phyloP scores from a whole-genome alignment of 139 green algal genomes.

The Spirogloea muscicola region DNA sequence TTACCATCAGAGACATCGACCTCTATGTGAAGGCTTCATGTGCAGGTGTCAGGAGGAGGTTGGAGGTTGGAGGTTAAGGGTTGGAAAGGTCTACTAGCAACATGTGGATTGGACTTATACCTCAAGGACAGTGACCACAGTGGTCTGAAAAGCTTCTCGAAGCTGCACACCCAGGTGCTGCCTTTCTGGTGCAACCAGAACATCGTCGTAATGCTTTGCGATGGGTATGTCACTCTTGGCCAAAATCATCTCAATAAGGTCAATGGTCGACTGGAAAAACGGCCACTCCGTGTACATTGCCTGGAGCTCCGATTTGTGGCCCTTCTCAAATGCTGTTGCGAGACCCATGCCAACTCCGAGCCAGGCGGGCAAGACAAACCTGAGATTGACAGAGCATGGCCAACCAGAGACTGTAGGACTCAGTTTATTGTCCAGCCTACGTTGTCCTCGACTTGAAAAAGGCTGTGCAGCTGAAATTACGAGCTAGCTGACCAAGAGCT shows the following conservation, averaged over 20 bases:
- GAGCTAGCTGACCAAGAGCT: too few relatives aligned
- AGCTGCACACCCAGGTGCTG: neutral
- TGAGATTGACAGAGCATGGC: too few relatives aligned
- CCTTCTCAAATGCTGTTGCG: constrained; percentile 56
- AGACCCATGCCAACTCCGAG: constrained; percentile 91
- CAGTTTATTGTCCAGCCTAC: too few relatives aligned
- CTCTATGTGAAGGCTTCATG: neutral
- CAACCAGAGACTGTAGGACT: too few relatives aligned
- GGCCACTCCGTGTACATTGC: constrained; percentile 95
- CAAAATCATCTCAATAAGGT: constrained; percentile 98
- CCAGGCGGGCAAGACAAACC: constrained; percentile 95
- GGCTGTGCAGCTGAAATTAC: too few relatives aligned
- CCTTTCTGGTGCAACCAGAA: constrained; percentile 26
- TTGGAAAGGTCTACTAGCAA: too few relatives aligned
- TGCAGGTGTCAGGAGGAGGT: neutral
- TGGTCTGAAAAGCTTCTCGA: constrained; percentile 13
- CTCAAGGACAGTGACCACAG: constrained; percentile 20
- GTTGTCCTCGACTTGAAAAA: too few relatives aligned
- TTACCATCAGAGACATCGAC: neutral
- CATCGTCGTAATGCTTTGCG: constrained; percentile 61
- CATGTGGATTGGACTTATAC: neutral
- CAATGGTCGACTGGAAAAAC: constrained; percentile 91
- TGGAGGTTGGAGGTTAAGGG: neutral
- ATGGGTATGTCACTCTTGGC: constrained; percentile 91
- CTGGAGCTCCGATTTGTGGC: constrained; percentile 64